These are phyloP conservation scores for Suaeda aralocaspica DNA, from an alignment of 148 eudicot genomes.

Conservation along the genomic window DNA sequence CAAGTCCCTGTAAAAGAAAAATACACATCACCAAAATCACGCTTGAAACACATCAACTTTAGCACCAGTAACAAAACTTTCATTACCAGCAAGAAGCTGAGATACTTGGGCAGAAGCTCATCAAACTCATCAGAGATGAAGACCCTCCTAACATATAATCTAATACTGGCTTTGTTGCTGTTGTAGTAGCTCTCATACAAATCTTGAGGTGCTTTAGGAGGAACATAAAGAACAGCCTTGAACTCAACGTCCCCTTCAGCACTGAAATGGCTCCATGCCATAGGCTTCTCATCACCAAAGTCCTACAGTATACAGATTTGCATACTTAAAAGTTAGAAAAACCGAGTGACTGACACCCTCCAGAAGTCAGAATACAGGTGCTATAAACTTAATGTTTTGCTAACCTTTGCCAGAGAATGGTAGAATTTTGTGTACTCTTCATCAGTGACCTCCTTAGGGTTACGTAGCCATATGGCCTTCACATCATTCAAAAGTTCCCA, in stretches of 20 bases:
- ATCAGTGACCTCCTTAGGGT: slow-evolving; percentile 94
- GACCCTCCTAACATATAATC: slow-evolving; percentile 86
- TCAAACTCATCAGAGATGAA: slow-evolving; percentile 98
- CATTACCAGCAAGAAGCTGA: slow-evolving; percentile 82
- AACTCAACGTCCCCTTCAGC: slow-evolving; percentile 99
- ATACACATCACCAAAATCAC: slow-evolving; percentile 18
- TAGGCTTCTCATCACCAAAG: slow-evolving; percentile 84
- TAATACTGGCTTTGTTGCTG: slow-evolving; percentile 78
- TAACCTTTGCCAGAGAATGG: slow-evolving; percentile 86
- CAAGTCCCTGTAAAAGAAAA: slow-evolving; percentile 69
- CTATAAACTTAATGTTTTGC: not conserved
- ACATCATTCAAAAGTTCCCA: slow-evolving; percentile 98
- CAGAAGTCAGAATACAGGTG: not conserved
- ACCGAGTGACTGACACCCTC: not conserved
- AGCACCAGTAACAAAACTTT: not conserved
- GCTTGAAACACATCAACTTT: not conserved
- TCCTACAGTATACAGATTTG: slow-evolving; percentile 42
- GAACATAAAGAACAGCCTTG: slow-evolving; percentile 92
- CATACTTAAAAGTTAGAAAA: not conserved
- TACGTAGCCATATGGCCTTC: slow-evolving; percentile 94
- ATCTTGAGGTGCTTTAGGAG: slow-evolving; percentile 96
- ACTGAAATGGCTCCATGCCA: slow-evolving; percentile 91
- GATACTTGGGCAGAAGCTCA: slow-evolving; percentile 93
- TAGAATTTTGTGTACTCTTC: slow-evolving; percentile 95
- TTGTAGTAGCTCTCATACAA: slow-evolving; percentile 97